Evolutionary conservation across 495 filamentous ascomycete genomes (phyloP), one percentile per base, ranked within the genome.

Genomic region (Annulohypoxylon nitens): DNA sequence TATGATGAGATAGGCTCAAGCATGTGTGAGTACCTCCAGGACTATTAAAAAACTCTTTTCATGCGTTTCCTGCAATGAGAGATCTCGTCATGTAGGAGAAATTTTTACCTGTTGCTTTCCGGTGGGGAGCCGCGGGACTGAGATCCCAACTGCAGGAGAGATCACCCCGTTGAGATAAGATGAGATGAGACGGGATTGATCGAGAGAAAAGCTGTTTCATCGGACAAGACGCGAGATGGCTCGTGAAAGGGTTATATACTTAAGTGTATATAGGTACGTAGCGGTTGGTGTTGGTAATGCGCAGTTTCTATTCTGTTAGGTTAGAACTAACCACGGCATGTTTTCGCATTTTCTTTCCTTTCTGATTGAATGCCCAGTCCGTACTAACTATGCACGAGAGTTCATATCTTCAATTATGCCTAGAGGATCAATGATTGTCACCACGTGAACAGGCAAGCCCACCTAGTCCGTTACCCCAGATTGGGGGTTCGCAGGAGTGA

Each of bases 391-490:
- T n/a, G 10, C 1, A 54, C 12, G 4, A 30, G n/a, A 20, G 2
- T 20, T 14, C 50, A 54, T 25, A 57, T 16, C 30, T 37, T 33
- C 53, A 12, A 37, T 8, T 8, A 33, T 10, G 6, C 53, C 11
- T 33, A 36, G 30, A 36, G 3, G 5, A 57, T 36, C 16, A 57
- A 57, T 5, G 3, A 33, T 30, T 55, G 11, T 2, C 5, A 57
- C 53, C 30, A 53, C 48, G 48, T 26, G 53, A 57, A 57, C 53
- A 14, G 50, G 50, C 4, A 6, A 54, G 5, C 50, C 50, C 3
- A 54, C 25, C 26, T 55, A 57, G 53, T 12, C 53, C 30, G 9
- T n/a, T 57, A 55, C 53, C 53, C 53, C 53, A 33, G 53, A 37
- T 18, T 26, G n/a, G 33, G 33, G 20, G 18, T 26, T n/a, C 14